Evolutionary conservation across 2,329 filamentous ascomycete genomes (phyloP).

Genomic region (Pseudohalonectria lignicola): DNA sequence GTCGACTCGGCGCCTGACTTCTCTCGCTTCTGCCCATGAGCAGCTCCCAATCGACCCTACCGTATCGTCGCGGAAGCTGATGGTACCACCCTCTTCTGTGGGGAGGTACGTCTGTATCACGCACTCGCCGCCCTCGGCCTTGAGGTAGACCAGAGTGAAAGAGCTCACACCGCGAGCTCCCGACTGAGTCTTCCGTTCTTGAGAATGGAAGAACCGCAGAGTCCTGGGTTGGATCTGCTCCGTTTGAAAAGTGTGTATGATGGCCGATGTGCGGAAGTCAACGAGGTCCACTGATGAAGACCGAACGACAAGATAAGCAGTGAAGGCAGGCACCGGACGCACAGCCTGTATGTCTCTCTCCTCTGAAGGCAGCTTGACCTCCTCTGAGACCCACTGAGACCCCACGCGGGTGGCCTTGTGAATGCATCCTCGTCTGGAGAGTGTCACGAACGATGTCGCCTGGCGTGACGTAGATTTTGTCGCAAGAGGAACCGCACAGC

Average conservation of each 20-base stretch:
- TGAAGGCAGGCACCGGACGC: conserved; percentile 45
- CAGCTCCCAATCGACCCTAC: conserved; percentile 29
- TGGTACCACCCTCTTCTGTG: conserved; percentile 37
- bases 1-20: conserved; percentile 40
- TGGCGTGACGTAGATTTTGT: conserved; percentile 27
- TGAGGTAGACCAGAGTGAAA: conserved; percentile 54
- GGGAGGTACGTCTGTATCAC: conserved; percentile 54
- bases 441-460: conserved; percentile 29
- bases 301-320: conserved; percentile 50
- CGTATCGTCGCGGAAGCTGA: conserved; percentile 42
- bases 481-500: conserved; percentile 34
- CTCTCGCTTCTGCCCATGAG: conserved; percentile 38
- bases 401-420: conserved; percentile 32
- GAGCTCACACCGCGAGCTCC: conserved; percentile 46
- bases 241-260: conserved; percentile 52
- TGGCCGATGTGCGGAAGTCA: conserved; percentile 41
- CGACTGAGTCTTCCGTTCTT: conserved; percentile 37
- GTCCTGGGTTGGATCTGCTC: conserved; percentile 47
- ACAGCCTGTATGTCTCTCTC: conserved; percentile 42
- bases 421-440: conserved; percentile 38
- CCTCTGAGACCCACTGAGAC: conserved; percentile 36
- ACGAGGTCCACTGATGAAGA: conserved; percentile 47
- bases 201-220: conserved; percentile 48
- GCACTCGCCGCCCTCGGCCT: conserved; percentile 47
- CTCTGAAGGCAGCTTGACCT: conserved; percentile 27